A percentile compares a stretch with the other conserved stretches of the same genome.
These are phyloP conservation scores for Rhododendron ovatum DNA, from an alignment of 148 eudicot genomes.

Conservation along the genomic window DNA sequence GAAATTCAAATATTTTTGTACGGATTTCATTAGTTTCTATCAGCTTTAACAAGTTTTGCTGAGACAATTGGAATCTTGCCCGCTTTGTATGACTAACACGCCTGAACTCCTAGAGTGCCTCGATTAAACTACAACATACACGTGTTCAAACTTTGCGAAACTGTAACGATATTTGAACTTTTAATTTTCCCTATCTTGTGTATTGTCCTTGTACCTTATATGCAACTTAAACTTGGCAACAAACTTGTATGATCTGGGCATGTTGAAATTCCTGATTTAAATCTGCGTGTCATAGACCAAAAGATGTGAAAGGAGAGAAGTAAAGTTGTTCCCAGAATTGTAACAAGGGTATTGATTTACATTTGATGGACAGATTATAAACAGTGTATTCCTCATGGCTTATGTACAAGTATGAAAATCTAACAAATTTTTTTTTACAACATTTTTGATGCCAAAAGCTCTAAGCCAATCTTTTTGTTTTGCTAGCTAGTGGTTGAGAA, in stretches of 20 bases:
- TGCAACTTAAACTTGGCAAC: no score
- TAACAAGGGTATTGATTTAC: background rate
- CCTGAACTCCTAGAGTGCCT: no score
- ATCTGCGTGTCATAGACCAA: background rate
- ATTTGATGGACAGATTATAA: background rate
- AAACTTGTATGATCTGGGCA: no score
- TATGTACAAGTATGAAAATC: background rate
- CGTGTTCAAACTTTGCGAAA: no score
- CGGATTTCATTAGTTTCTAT: background rate
- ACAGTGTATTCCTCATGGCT: background rate
- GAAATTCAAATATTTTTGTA: background rate
- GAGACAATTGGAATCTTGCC: background rate
- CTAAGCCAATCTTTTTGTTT: background rate
- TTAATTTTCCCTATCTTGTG: no score
- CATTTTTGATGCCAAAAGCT: background rate
- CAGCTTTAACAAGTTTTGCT: background rate
- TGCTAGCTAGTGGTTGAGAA: constrained; percentile 35
- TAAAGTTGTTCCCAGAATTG: background rate
- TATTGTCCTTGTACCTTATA: no score
- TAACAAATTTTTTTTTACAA: background rate
- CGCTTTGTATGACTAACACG: background rate
- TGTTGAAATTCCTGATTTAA: no score
- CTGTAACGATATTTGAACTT: no score
- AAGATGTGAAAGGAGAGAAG: background rate
- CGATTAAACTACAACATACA: no score